A percentile compares a stretch with the other conserved stretches of the same genome.
phyloP scores from a whole-genome alignment of 371 early-diverging fungal genomes.

The Lichtheimia ramosa region DNA sequence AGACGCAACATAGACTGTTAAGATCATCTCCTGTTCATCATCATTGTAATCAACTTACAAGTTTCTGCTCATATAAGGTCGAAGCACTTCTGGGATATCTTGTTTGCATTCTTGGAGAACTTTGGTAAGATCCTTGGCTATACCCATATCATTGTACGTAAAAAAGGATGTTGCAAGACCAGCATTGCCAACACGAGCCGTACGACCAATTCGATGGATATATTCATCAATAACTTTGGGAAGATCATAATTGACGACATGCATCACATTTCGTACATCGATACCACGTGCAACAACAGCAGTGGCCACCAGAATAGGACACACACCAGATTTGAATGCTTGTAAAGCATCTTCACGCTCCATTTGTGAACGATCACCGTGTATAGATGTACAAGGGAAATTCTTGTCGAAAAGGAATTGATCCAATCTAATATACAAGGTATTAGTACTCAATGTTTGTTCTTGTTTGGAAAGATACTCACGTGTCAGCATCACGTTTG shows the following conservation, averaged over 20 bases:
- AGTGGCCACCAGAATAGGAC: slow-evolving; percentile 89
- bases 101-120: slow-evolving; percentile 83
- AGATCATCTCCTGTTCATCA: too few species aligned
- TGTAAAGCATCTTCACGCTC: slow-evolving; percentile 81
- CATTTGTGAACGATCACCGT: slow-evolving; percentile 77
- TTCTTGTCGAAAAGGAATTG: slow-evolving; percentile 64
- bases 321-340: slow-evolving; percentile 73
- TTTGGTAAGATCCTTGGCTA: slow-evolving; percentile 68
- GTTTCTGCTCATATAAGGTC: slow-evolving; percentile 30
- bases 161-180: slow-evolving; percentile 82
- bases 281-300: slow-evolving; percentile 94
- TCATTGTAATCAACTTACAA: neutral
- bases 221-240: slow-evolving; percentile 78
- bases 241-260: slow-evolving; percentile 87
- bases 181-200: slow-evolving; percentile 72
- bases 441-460: neutral
- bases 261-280: slow-evolving; percentile 83
- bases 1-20: neutral
- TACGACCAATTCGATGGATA: slow-evolving; percentile 84
- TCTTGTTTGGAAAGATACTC: neutral
- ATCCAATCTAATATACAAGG: slow-evolving; percentile 50
- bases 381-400: slow-evolving; percentile 72
- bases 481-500: slow-evolving; percentile 77
- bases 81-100: slow-evolving; percentile 73
- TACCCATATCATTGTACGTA: slow-evolving; percentile 42